phyloP scores from a whole-genome alignment of 768 basidiomycete species.

The Neoboletus brunneissimus region DNA sequence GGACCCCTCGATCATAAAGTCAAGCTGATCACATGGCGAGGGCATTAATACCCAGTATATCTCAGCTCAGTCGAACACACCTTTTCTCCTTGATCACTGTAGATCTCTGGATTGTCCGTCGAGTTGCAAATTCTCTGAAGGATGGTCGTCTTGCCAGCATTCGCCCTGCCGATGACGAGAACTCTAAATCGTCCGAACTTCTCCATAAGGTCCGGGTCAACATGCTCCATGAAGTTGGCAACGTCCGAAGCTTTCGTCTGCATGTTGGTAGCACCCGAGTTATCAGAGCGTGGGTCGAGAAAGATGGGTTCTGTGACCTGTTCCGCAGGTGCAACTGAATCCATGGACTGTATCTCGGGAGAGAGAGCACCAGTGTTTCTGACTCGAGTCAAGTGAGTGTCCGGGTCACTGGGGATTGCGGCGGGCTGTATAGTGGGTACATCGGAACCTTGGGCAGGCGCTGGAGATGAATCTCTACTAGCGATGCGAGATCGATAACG shows the following conservation, averaged over 20 bases:
- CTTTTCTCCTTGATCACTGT: background rate
- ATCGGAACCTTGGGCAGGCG: no score
- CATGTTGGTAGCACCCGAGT: background rate
- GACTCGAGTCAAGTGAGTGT: no score
- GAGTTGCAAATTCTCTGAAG: background rate
- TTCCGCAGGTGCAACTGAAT: no score
- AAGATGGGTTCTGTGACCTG: background rate
- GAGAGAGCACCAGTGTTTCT: no score
- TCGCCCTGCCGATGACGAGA: background rate
- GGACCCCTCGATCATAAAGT: background rate
- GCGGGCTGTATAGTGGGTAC: no score
- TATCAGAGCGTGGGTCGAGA: background rate
- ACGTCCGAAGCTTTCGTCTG: background rate
- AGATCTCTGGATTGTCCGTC: background rate
- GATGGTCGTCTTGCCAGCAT: background rate
- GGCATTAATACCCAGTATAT: background rate
- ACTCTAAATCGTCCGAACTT: background rate
- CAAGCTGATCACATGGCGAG: background rate
- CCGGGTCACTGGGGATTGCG: no score
- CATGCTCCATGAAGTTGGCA: background rate
- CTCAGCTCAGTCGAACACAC: background rate
- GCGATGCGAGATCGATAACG: no score
- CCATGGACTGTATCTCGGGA: no score
- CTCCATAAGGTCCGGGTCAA: background rate
- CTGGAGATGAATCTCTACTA: no score